Evolutionary conservation across 305 asterid species (phyloP), one percentile per base, ranked within the genome.

Genomic region (Fraxinus latifolia): DNA sequence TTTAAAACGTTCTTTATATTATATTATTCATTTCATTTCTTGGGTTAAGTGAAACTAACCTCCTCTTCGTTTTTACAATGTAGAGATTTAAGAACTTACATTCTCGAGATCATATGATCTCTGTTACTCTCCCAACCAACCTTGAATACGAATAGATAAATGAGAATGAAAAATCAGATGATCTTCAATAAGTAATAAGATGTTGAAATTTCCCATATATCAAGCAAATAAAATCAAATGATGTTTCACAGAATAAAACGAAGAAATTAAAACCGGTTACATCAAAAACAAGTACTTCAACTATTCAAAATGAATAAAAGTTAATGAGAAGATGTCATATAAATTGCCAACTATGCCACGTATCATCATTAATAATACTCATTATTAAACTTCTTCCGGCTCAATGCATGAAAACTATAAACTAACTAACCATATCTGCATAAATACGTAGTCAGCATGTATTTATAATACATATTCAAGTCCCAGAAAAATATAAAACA

Each of bases 311-410:
- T 58, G 75, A 71, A 65, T 58, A 58, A 37, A 77, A 73, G 36
- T 65, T 76, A 32, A 78, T 14, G 53, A 11, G 55, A 53, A 78
- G 81, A 80, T 72, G 77, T n/a, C 47, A 29, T 34, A 76, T 29
- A 58, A 80, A 60, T 83, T 78, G 82, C 83, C 83, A 79, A 79
- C 53, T 27, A 33, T 42, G 77, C 12, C 82, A 80, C 14, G 68
- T 75, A 71, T 77, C 55, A 74, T 81, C 32, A 77, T 84, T 74
- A 73, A 53, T 67, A 78, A 76, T 39, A 11, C 79, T 21, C 34
- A 62, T 65, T 32, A 62, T 58, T 73, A 1, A 76, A 15, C n/a
- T 55, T 19, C 60, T 74, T 76, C 78, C 83, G 78, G 77, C 87
- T 83, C 86, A 72, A 19, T 58, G 58, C 62, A 76, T 4, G 53